Evolutionary conservation across 2,329 filamentous ascomycete genomes (phyloP), one percentile per base, ranked within the genome.

Genomic region (Mycosphaerella sp.): DNA sequence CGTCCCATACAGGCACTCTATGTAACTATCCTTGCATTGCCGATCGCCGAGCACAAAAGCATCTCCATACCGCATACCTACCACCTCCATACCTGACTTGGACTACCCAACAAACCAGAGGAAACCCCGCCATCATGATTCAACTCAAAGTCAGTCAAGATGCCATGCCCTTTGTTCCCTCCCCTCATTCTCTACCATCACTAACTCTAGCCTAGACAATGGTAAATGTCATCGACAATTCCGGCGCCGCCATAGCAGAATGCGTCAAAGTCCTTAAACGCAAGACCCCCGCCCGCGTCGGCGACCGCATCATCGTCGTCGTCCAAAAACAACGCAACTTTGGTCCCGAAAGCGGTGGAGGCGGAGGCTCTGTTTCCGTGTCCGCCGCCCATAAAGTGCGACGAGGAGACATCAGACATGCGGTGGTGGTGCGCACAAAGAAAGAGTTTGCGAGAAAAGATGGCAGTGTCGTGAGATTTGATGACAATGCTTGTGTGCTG

Each of bases 181-280:
- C 41, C 6, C 21, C 21, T 30, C 17, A 36, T 9, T 16, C 12
- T 18, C 37, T 4, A 49, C 35, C 25, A 39, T 30, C 25, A 37
- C 36, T 35, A 48, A 37, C 34, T 16, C 37, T 7, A 32, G 10
- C 27, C n/a, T 62, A 96, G 93, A 87, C 90, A 69, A 89, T 98
- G 82, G 81, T 98, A 65, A 96, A 93, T 75, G 97, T 93, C 84
- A 97, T 98, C 82, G 93, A 98, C 85, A 98, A 96, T 78, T 97
- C 93, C 60, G 93, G 93, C 69, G 93, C 93, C 62, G 90, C 93
- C 64, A 79, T 98, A 61, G 93, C 97, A 74, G 93, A 98, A 76
- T 98, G 93, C 75, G 87, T 86, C 70, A 86, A 91, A 69, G 86
- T 97, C 57, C 77, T 98, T 65, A 88, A 88, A 67, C 93, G 91